These are phyloP conservation scores for Pleurotus ostreatus DNA, from an alignment of 768 basidiomycete species.

Conservation along the genomic window DNA sequence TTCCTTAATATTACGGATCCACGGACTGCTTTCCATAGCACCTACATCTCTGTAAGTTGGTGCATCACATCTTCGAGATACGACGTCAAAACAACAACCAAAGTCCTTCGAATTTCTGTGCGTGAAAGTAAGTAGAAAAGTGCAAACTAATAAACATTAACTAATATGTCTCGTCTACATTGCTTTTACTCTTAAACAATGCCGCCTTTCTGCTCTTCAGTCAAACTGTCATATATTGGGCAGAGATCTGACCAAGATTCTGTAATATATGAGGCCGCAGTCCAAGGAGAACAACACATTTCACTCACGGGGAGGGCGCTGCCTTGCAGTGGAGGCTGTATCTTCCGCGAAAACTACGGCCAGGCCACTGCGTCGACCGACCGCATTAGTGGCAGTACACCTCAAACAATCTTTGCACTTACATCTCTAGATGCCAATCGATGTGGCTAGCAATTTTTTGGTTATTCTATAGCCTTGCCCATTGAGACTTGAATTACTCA, in stretches of 20 bases:
- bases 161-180: no score
- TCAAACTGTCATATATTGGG: constrained; percentile 1
- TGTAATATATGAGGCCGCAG: not conserved
- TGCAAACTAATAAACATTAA: not conserved
- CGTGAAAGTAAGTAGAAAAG: no score
- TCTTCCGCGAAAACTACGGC: constrained; percentile 34
- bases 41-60: no score
- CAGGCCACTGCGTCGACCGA: constrained; percentile 14
- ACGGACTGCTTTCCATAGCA: no score
- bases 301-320: not conserved
- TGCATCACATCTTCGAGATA: no score
- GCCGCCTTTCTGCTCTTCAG: not conserved
- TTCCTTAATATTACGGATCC: no score
- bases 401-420: not conserved
- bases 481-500: constrained; percentile 15
- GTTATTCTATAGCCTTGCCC: not conserved
- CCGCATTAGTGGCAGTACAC: not conserved
- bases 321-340: not conserved
- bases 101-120: no score
- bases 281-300: not conserved
- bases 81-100: no score
- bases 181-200: not conserved
- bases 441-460: constrained; percentile 26
- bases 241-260: constrained; percentile 1
- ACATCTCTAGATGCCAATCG: constrained; percentile 35